These are phyloP conservation scores for Chalciporus pseudorubinellus DNA, from an alignment of 768 basidiomycete genomes.

Conservation along the genomic window DNA sequence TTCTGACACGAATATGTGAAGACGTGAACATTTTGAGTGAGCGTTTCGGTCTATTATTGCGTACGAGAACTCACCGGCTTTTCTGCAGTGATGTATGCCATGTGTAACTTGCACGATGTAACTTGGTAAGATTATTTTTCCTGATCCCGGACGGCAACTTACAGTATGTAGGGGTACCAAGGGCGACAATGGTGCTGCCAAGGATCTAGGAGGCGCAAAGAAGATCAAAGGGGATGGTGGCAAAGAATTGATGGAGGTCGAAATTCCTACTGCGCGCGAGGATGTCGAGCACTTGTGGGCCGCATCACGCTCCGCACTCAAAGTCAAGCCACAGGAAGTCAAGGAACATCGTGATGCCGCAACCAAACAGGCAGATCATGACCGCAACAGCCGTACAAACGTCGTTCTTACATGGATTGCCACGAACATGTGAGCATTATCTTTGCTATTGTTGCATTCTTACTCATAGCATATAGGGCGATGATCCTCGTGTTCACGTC, in stretches of 20 bases:
- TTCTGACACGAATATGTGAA: slow-evolving; percentile 23
- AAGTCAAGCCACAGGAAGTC: slow-evolving; percentile 64
- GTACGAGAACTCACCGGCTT: background rate
- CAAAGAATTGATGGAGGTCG: slow-evolving; percentile 84
- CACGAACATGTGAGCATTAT: slow-evolving; percentile 67
- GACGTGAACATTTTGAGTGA: slow-evolving; percentile 79
- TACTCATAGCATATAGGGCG: slow-evolving; percentile 37
- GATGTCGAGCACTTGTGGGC: slow-evolving; percentile 88
- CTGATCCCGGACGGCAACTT: background rate
- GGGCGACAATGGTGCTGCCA: slow-evolving; percentile 83
- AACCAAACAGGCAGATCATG: slow-evolving; percentile 86
- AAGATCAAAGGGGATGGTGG: slow-evolving; percentile 83
- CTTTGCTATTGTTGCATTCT: background rate
- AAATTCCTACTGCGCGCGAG: slow-evolving; percentile 76
- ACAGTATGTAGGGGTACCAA: slow-evolving; percentile 72
- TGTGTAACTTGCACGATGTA: slow-evolving; percentile 90
- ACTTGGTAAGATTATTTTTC: slow-evolving; percentile 46
- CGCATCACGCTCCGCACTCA: slow-evolving; percentile 69
- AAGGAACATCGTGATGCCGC: slow-evolving; percentile 83
- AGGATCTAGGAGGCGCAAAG: slow-evolving; percentile 89
- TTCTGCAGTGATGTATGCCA: slow-evolving; percentile 79
- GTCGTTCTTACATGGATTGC: slow-evolving; percentile 83
- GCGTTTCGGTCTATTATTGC: slow-evolving; percentile 11
- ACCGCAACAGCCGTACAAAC: slow-evolving; percentile 80
- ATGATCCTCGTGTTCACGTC: slow-evolving; percentile 79